Base-by-base conservation (phyloP, 2,329 filamentous ascomycete genomes). In the Lachnellula occidentalis region DNA sequence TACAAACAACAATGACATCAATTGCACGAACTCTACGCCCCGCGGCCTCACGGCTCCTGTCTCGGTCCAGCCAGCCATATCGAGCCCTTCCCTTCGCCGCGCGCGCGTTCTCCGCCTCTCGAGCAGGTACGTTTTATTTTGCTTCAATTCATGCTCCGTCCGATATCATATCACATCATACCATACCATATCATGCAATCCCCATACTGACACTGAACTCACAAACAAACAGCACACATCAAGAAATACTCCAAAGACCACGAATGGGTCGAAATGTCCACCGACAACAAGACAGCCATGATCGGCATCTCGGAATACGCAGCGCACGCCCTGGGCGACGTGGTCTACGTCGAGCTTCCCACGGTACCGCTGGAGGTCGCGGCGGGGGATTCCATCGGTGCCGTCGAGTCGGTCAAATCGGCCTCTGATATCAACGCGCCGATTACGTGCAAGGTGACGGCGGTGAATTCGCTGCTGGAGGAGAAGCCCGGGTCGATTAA, bases 361-460 rank as follows among this genome's bases (percentile, higher is more conserved):
- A 78, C 86, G 63, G 70, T 78, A 53, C 86, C 83, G 61, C 76
- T 85, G 64, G 81, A 86, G 66, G 80, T 95, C 58, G 73, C 74
- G 55, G 81, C 85, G 54, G 91, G 91, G 67, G 92, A 97, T 69
- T 80, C 87, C 61, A 88, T 97, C 64, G 94, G 94, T 63, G 91
- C 92, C 57, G 92, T 99, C 65, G 94, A 99, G 78, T 96, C 91
- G 2, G 94, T 99, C 73, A 99, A 99, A 80, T 94, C 88, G 59
- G 94, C 94, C n/a, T 92, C 90, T 60, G 94, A 99, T 72, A 96
- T 99, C 78, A 87, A 96, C 76, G 86, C 90, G 14, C 94, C 94
- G 17, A 81, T 96, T 62, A 76, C 80, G 50, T 92, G 92, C 69
- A 87, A 76, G 64, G 83, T 99, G 58, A 79, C 82, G 37, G 82